A percentile compares a stretch with the other conserved stretches of the same genome.
These are phyloP conservation scores for Suhomyces xylopsoci DNA, from an alignment of 805 yeast species.

Conservation along the genomic window DNA sequence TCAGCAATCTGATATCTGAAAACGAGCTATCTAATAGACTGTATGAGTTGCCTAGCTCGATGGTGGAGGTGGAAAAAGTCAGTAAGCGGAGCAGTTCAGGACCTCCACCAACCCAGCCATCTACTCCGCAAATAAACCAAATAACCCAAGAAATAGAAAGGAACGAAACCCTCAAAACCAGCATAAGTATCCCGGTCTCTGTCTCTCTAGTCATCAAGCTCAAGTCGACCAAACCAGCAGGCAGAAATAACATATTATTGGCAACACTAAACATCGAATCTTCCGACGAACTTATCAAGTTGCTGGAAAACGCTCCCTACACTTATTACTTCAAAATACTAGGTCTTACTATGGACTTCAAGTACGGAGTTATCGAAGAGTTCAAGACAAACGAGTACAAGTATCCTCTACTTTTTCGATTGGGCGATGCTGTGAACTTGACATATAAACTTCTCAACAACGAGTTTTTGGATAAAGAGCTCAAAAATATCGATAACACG, in stretches of 20 bases:
- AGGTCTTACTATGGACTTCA: constrained; percentile 23
- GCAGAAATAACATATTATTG: constrained; percentile 42
- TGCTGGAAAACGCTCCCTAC: constrained; percentile 6
- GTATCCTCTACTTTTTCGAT: constrained; percentile 26
- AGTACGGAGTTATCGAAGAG: constrained; percentile 24
- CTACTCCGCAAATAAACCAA: background rate
- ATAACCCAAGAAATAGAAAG: background rate
- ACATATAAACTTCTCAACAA: constrained; percentile 34
- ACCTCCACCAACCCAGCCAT: background rate
- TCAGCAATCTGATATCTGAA: constrained; percentile 10
- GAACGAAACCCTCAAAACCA: constrained; percentile 8
- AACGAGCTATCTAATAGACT: background rate
- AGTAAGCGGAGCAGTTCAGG: background rate
- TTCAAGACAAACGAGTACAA: constrained; percentile 15
- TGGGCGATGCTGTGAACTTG: constrained; percentile 32
- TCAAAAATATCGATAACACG: constrained; percentile 13
- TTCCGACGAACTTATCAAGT: constrained; percentile 35
- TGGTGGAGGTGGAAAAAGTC: constrained; percentile 1
- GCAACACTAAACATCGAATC: constrained; percentile 49
- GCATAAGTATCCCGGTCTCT: constrained; percentile 24
- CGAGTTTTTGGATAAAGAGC: constrained; percentile 23
- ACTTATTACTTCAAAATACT: constrained; percentile 20
- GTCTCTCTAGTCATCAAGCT: constrained; percentile 44
- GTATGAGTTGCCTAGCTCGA: constrained; percentile 5
- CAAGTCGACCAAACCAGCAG: constrained; percentile 48